Base-by-base conservation (phyloP, 140 eudicot species). In the Stevia rebaudiana region DNA sequence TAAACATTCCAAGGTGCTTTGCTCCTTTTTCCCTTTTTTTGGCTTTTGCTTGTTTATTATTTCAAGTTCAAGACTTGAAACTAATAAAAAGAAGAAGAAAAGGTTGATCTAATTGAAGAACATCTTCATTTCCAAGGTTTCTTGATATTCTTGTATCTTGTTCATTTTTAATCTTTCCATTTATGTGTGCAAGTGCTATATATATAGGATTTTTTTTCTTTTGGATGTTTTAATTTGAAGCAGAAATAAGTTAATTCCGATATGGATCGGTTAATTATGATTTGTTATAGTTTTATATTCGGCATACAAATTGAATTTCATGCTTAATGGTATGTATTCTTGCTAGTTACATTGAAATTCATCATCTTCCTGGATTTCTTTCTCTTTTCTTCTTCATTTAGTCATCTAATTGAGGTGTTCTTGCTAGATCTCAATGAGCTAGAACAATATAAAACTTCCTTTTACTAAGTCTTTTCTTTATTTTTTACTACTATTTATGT, bases 1-100 rank as follows among this genome's bases (percentile, higher is more conserved):
- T 48, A 71, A 61, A 58, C 79, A 68, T 72, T 59, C 72, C 68
- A 41, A 54, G 44, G 58, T 28, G 60, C 63, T 56, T 42, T 70
- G 36, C 21, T 24, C 57, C 46, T 19, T 51, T 44, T 36, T 68
- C 31, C 7, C 2, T 7, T 67, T 69, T 68, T 66, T 75, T 50
- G 71, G 63, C 74, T 44, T 21, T 70, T 57, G 65, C 64, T 42
- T 25, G 53, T 48, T 47, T 40, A 47, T 66, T 66, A 59, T 15
- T 28, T 54, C 5, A 68, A 66, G 50, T 69, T 58, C 55, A 36
- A 10, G 64, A 52, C 18, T 36, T 47, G 50, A 25, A 63, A 63
- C 65, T 47, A 17, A 33, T 62, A 7, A 9, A 49, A 62, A 72
- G 61, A 50, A 70, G 62, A 60, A 74, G 50, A 51, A 44, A 44